These are phyloP conservation scores for Leccinum fallax DNA, from an alignment of 1,284 basidiomycete species.

Conservation along the genomic window DNA sequence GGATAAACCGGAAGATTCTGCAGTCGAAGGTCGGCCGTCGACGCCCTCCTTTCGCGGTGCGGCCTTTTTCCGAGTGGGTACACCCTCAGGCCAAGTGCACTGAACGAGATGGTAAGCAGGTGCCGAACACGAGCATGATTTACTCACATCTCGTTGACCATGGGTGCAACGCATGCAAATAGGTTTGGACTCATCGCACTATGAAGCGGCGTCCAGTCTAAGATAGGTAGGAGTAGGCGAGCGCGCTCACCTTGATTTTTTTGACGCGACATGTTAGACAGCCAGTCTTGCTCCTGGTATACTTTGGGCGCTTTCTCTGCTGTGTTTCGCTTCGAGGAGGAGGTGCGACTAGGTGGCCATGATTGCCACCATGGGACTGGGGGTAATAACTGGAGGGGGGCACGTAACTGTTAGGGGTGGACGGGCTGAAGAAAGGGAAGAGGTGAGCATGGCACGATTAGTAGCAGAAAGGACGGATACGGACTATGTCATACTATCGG, in stretches of 20 bases:
- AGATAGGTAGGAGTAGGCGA: slow-evolving; percentile 5
- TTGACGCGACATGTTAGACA: slow-evolving; percentile 83
- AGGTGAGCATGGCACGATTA: slow-evolving; percentile 12
- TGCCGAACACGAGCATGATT: slow-evolving; percentile 6
- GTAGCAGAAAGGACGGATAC: slow-evolving; percentile 34
- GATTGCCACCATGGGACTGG: slow-evolving; percentile 39
- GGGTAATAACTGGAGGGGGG: slow-evolving; percentile 50
- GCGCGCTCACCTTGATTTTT: slow-evolving; percentile 75
- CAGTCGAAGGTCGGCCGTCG: slow-evolving; percentile 63
- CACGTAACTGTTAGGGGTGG: slow-evolving; percentile 45
- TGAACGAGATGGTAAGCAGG: slow-evolving; percentile 34
- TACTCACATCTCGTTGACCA: slow-evolving; percentile 70
- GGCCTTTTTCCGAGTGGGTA: slow-evolving; percentile 61
- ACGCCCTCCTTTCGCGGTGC: slow-evolving; percentile 48
- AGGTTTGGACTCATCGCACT: slow-evolving; percentile 85
- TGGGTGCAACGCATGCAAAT: slow-evolving; percentile 78
- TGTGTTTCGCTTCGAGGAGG: slow-evolving; percentile 51
- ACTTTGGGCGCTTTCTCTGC: slow-evolving; percentile 80
- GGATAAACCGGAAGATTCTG: slow-evolving; percentile 61
- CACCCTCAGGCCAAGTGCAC: slow-evolving; percentile 83
- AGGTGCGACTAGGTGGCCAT: slow-evolving; percentile 49
- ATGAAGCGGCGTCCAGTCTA: slow-evolving; percentile 16
- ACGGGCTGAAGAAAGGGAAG: slow-evolving; percentile 26
- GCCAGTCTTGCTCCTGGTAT: slow-evolving; percentile 83
- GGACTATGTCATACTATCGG: slow-evolving; percentile 63